Evolutionary conservation across 805 yeast species (phyloP), one percentile per base, ranked within the genome.

Genomic region (Lipomyces mesembrius): DNA sequence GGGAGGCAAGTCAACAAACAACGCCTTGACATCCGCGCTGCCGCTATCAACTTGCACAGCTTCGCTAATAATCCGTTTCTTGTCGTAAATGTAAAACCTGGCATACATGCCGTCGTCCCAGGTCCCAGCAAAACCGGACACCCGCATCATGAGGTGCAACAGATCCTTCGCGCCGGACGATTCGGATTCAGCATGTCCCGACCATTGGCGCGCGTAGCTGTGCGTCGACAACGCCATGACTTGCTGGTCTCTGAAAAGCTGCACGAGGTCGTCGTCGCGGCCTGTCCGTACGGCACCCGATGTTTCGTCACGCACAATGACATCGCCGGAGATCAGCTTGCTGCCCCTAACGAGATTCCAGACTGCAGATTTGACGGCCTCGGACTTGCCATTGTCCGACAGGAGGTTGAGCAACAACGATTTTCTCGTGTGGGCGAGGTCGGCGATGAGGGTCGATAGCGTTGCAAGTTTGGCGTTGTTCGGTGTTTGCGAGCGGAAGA

Each of bases 1-100:
- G 14, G 88, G 80, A 0, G 96, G 93, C 58, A 92, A 84, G 72
- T 91, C 88, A 73, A 87, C 84, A 77, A 91, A 92, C 61, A 92
- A 78, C 2, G 95, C 95, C 25, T 54, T 56, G 49, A 17, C 7
- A 37, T 61, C 61, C 22, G 32, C 46, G 20, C 5, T 35, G 29
- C 62, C 63, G 22, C 61, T 64, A 14, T 54, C 54, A 58, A 91
- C 86, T 4, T 89, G 86, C 78, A 89, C 91, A 0, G 96, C 89
- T 78, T 92, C 97, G 0, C 97, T 88, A 63, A 92, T 79, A 71
- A 90, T 81, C 74, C 82, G 84, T 61, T 83, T 83, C 35, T 84
- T 81, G 68, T 87, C 88, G 75, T 96, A 80, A 72, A 92, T 78
- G 75, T 88, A 88, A 22, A 65, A 84, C 39, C 86, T 85, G 22